Evolutionary conservation across 139 green algal genomes (phyloP), one percentile per base, ranked within the genome.

Genomic region (Asterochloris erici): DNA sequence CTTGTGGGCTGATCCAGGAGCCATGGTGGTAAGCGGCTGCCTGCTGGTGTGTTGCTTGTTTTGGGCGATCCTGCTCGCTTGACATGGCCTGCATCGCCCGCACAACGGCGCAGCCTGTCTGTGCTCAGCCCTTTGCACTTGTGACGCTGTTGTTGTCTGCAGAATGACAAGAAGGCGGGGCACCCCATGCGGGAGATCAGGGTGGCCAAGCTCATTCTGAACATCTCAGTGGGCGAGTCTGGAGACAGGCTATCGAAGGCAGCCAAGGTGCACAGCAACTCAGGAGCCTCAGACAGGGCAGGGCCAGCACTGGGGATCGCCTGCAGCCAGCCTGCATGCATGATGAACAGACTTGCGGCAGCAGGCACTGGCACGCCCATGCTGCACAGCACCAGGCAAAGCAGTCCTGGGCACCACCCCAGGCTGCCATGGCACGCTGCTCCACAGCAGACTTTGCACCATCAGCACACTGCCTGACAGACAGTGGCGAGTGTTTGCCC

Each of bases 201-300:
- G 88, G 97, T 99, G 68, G 84, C 93, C 63, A 99, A 99, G 94
- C 94, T 99, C 77, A 90, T 98, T 38, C 91, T 99, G 21, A 99
- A 99, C 94, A 98, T 98, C 89, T 97, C 88, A 84, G 95, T 98
- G 15, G 97, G 97, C 70, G 97, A 99, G 94, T 98, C 92, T 66
- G 97, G 97, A 83, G 97, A 99, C 92, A 88, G 97, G 24, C 95
- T 99, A 84, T 97, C 98, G 87, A 98, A 98, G 90, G 97, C 97
- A 54, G 95, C 97, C 81, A 99, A 99, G 94, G 95, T 98, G 74
- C 27, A 84, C 14, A 27, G 28, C 38, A 6, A 54, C 6, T 54
- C 38, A 54, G 38, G 38, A 54, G 38, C 38, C 6, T 54, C 6
- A 6, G 38, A 54, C 38, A 54, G 38, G 38, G 38, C 38, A 54